Evolutionary conservation across 306 rosid species (phyloP).

Genomic region (Sphenostylis stenocarpa): DNA sequence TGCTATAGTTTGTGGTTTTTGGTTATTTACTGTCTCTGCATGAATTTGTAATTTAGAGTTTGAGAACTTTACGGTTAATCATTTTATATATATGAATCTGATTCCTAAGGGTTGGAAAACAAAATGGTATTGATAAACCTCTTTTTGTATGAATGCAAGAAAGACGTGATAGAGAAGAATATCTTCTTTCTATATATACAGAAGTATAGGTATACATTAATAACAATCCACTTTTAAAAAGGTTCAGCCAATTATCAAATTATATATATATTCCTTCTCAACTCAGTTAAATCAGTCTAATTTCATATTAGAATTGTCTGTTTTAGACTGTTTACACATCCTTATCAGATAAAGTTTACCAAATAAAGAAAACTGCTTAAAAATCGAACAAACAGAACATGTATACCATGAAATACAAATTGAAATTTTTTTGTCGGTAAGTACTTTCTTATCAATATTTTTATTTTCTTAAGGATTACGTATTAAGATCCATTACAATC

Average conservation of each 20-base stretch:
- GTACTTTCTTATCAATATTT: neutral
- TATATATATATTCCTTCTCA: slow-evolving; percentile 20
- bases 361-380: neutral
- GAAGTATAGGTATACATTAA: slow-evolving; percentile 1
- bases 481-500: too few relatives aligned
- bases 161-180: slow-evolving; percentile 28
- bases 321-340: neutral
- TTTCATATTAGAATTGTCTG: neutral
- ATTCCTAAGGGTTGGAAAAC: slow-evolving; percentile 18
- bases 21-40: too few relatives aligned
- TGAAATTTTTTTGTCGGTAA: neutral
- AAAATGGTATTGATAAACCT: slow-evolving; percentile 1
- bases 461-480: too few relatives aligned
- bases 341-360: neutral
- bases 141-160: neutral
- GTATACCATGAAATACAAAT: neutral
- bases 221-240: slow-evolving; percentile 6
- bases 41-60: too few relatives aligned
- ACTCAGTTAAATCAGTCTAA: neutral
- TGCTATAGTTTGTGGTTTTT: too few relatives aligned
- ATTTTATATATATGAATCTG: too few relatives aligned
- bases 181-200: slow-evolving; percentile 5
- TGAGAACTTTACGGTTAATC: too few relatives aligned
- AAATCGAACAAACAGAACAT: neutral
- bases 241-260: neutral